Base-by-base conservation (phyloP, 352 stramenopile genomes). In the Phytophthora aleatoria region DNA sequence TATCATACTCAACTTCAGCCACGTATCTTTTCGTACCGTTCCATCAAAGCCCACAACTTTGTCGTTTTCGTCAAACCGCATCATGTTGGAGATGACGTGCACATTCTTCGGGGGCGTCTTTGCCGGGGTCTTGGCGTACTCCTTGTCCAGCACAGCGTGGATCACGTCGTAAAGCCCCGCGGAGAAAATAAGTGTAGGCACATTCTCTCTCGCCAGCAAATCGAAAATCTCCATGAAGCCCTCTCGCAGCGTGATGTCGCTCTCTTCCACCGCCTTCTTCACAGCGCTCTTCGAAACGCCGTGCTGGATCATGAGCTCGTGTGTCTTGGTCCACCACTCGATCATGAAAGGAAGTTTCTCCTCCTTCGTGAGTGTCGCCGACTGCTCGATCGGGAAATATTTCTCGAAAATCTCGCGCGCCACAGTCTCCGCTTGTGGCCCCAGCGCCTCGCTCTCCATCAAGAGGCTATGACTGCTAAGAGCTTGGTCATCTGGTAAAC, bases 51-150 rank as follows among this genome's bases (percentile, higher is more conserved):
- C 80, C 5, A 75, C 47, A 44, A 84, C 47, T 24, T 64, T 64
- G 5, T 75, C 83, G 15, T 57, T 53, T 13, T 76, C 67, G 30
- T 92, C 74, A 54, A 92, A 94, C 12, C 44, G 49, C 83, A 94
- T 94, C 66, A 94, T 87, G 67, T 94, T 94, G 57, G 83, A 91
- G 27, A 94, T 63, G 4, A 94, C 82, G 64, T 94, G 86, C 20
- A 94, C 70, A 53, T 94, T 94, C 16, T 59, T 62, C 2, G 76
- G 76, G 3, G 73, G 61, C 3, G 31, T 73, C 11, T 74, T 62
- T 4, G 35, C 48, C 27, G 45, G 9, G 8, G 68, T 76, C 50
- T 73, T 75, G 7, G 75, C 77, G 54, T 80, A 92, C 45, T 88
- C 79, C 39, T 89, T 88, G 47, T 83, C 48, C 30, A 94, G 72